Evolutionary conservation across 176 grass and related monocot genomes (phyloP).

Genomic region (Alloteropsis semialata): DNA sequence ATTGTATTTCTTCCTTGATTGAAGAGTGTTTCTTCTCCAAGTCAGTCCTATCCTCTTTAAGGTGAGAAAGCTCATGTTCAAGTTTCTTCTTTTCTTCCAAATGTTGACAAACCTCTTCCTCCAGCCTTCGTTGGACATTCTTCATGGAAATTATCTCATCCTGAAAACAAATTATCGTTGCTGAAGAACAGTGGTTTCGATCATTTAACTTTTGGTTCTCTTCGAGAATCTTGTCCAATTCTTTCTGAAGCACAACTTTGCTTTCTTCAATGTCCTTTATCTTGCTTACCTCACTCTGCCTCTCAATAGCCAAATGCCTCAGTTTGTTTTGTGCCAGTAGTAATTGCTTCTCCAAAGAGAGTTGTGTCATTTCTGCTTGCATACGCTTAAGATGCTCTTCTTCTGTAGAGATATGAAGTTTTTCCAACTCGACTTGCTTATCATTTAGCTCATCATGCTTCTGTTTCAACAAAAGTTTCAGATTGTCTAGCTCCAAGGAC

Average conservation of each 20-base stretch:
- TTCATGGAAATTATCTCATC: constrained; percentile 85
- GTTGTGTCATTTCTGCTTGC: constrained; percentile 68
- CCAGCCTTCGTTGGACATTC: constrained; percentile 49
- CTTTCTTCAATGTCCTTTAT: constrained; percentile 32
- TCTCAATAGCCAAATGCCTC: constrained; percentile 59
- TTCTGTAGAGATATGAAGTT: constrained; percentile 56
- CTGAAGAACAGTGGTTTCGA: constrained; percentile 57
- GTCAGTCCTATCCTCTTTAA: constrained; percentile 69
- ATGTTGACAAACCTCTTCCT: constrained; percentile 53
- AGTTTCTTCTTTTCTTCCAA: constrained; percentile 64
- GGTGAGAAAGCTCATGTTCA: constrained; percentile 59
- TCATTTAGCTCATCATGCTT: constrained; percentile 65
- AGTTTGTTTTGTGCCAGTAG: constrained; percentile 56
- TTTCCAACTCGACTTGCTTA: constrained; percentile 64
- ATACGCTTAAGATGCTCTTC: constrained; percentile 73
- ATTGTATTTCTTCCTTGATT: constrained; percentile 67
- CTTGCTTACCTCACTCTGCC: constrained; percentile 48
- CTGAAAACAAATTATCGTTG: constrained; percentile 71
- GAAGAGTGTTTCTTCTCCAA: constrained; percentile 59
- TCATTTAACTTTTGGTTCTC: constrained; percentile 56
- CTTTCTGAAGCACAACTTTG: constrained; percentile 42
- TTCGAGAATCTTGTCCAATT: constrained; percentile 46
- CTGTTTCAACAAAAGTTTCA: constrained; percentile 54
- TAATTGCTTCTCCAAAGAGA: constrained; percentile 68
- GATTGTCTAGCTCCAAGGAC: constrained; percentile 46